Percentiles rank a stretch among this genome's conserved stretches.
Evolutionary conservation across 768 basidiomycete species (phyloP).

Genomic region (Leucocoprinus sp.): DNA sequence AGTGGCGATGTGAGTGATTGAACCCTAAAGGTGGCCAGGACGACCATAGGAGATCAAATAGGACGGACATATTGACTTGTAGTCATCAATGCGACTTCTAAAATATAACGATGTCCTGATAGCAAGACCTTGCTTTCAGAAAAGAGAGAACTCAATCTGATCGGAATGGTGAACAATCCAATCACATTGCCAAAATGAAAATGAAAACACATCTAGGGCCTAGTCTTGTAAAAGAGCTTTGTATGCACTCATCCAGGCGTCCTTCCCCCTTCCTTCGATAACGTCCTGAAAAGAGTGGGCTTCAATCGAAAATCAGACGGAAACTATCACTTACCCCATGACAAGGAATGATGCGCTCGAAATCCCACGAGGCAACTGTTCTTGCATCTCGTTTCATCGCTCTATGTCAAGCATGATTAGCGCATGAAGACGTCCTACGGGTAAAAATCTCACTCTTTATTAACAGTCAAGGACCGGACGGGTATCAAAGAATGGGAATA

Average conservation of each 20-base stretch:
- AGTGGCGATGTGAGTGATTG: no score
- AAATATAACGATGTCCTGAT: no score
- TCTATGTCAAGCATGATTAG: conserved; percentile 16
- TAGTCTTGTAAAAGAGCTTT: conserved; percentile 17
- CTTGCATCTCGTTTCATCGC: conserved; percentile 57
- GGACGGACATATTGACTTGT: no score
- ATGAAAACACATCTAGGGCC: no score
- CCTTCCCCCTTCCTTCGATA: conserved; percentile 52
- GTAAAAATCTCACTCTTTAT: conserved; percentile 28
- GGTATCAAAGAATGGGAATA: conserved; percentile 27
- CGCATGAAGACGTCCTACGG: neutral
- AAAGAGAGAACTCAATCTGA: no score
- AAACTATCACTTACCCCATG: conserved; percentile 34
- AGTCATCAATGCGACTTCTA: no score
- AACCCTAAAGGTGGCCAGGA: no score
- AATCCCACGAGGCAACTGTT: conserved; percentile 66
- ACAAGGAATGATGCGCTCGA: conserved; percentile 67
- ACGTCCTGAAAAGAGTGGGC: conserved; percentile 32
- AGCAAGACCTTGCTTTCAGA: no score
- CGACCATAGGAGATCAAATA: no score
- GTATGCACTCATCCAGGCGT: conserved; percentile 43
- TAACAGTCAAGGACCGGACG: conserved; percentile 25
- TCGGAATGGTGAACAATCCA: no score
- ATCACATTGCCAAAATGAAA: no score
- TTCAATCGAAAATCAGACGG: neutral